A percentile compares a stretch with the other conserved stretches of the same genome.
Evolutionary conservation across 2,329 filamentous ascomycete genomes (phyloP).

Genomic region (Zasmidium cellare): DNA sequence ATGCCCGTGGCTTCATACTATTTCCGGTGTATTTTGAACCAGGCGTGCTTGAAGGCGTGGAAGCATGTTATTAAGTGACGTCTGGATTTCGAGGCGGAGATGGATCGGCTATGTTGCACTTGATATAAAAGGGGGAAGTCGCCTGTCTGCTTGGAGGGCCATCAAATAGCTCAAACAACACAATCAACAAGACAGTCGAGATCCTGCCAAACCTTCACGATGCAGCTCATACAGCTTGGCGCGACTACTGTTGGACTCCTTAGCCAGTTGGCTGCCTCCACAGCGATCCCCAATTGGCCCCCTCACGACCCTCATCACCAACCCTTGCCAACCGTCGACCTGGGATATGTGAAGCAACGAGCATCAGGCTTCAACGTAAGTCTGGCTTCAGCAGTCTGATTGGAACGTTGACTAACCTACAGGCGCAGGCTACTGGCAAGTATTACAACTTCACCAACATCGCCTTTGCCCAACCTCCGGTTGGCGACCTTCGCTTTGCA

Average conservation of each 20-base stretch:
- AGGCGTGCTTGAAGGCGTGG: background rate
- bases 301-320: background rate
- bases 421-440: conserved; percentile 3
- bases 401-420: background rate
- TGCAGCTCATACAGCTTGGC: background rate
- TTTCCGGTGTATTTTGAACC: background rate
- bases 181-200: background rate
- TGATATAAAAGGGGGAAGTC: background rate
- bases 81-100: background rate
- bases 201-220: background rate
- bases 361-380: background rate
- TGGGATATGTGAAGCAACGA: background rate
- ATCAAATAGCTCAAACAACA: background rate
- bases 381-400: too few species aligned
- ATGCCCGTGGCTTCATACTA: background rate
- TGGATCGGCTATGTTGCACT: background rate
- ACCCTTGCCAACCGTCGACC: conserved; percentile 1
- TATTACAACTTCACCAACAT: conserved; percentile 59
- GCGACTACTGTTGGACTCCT: background rate
- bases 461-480: conserved; percentile 55
- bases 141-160: background rate
- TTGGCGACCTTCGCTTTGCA: conserved; percentile 53
- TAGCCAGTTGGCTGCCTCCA: background rate
- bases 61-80: background rate
- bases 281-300: background rate